These are phyloP conservation scores for Phlebiopsis flavidoalba DNA, from an alignment of 768 basidiomycete genomes.

Conservation along the genomic window DNA sequence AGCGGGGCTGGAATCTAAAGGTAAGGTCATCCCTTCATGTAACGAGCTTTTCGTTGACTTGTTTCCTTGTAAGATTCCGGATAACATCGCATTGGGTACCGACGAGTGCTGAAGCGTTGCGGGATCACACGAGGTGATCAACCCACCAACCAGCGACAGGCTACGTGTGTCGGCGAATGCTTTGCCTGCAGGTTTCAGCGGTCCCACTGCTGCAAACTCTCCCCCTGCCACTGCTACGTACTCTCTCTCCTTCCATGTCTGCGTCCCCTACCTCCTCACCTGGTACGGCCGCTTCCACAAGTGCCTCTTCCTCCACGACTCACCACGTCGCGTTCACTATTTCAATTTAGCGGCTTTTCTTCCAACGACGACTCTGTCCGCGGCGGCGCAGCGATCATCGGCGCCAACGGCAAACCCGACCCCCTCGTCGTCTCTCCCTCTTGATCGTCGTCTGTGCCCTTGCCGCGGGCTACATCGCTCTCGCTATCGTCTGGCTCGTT, in stretches of 20 bases:
- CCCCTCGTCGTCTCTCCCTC: conserved; percentile 8
- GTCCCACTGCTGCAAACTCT: conserved; percentile 3
- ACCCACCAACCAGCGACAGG: conserved; percentile 22
- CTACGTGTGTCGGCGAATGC: conserved; percentile 21
- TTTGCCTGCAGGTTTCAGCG: conserved; percentile 15
- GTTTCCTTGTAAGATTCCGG: conserved; percentile 19
- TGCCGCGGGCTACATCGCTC: conserved; percentile 4
- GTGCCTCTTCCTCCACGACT: not conserved
- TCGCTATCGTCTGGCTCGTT: conserved; percentile 1
- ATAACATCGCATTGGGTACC: conserved; percentile 24
- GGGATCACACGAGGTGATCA: conserved; percentile 20
- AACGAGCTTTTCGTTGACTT: not conserved
- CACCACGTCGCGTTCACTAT: not conserved
- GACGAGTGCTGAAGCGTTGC: conserved; percentile 23
- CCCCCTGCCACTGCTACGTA: not conserved
- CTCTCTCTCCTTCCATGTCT: not conserved
- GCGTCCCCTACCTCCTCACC: not conserved
- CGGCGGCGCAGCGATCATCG: not conserved
- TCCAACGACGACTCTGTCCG: not conserved
- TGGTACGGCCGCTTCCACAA: conserved; percentile 1
- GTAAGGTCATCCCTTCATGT: conserved; percentile 5
- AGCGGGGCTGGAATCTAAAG: conserved; percentile 18
- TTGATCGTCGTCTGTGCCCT: conserved; percentile 5
- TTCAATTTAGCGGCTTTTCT: not conserved
- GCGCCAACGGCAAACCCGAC: conserved; percentile 6